A percentile compares a stretch with the other conserved stretches of the same genome.
Conservation (phyloP, 225 moss, liverwort and hornwort species). For the Bryum argenteum region DNA sequence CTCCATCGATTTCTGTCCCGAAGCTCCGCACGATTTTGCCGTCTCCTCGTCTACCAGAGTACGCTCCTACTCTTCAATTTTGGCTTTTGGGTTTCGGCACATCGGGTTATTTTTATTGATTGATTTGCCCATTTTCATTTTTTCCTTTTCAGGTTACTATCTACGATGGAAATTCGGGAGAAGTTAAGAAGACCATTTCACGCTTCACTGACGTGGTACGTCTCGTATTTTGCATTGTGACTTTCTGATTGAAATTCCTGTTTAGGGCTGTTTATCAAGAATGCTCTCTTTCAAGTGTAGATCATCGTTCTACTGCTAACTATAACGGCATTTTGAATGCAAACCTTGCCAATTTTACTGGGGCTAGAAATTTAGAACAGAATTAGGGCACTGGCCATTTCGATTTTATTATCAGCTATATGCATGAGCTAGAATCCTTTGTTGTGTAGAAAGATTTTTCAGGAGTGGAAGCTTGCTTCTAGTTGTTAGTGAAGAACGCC, state of each 20-base stretch:
- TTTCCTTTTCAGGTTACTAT: conserved; percentile 55
- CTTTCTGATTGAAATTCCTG: too few relatives aligned
- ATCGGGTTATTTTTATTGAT: not conserved
- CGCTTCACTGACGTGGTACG: conserved; percentile 90
- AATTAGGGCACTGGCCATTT: too few relatives aligned
- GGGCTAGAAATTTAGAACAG: not conserved
- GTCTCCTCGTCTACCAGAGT: conserved; percentile 90
- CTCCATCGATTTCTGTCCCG: conserved; percentile 67
- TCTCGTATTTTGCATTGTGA: not conserved
- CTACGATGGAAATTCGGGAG: conserved; percentile 74
- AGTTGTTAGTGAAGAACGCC: too few relatives aligned
- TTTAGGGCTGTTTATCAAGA: too few relatives aligned
- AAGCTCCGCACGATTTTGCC: conserved; percentile 74
- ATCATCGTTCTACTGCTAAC: not conserved
- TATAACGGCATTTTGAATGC: too few relatives aligned
- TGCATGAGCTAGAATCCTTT: too few relatives aligned
- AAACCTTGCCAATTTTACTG: not conserved
- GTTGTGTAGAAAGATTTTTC: too few relatives aligned
- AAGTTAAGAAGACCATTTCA: conserved; percentile 78
- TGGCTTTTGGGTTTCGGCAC: not conserved
- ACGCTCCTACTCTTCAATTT: conserved; percentile 13
- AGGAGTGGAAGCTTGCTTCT: too few relatives aligned
- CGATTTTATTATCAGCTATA: too few relatives aligned
- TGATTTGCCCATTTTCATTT: not conserved
- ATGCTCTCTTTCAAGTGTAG: too few relatives aligned